Base-by-base conservation (phyloP, 2,329 filamentous ascomycete genomes). In the Cryphonectria naterciae region DNA sequence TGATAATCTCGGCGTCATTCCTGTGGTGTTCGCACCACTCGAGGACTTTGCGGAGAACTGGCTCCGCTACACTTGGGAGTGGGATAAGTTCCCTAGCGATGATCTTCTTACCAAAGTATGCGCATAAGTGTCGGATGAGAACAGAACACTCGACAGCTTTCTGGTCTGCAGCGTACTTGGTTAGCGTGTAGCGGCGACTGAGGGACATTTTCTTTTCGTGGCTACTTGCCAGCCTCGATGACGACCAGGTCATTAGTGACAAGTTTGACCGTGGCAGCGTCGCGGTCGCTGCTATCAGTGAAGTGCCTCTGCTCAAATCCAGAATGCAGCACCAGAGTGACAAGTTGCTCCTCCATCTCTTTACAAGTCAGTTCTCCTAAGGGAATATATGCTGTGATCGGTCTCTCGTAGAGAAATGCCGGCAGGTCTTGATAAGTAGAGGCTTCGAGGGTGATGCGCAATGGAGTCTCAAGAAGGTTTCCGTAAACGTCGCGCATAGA, bases 21-120 rank as follows among this genome's bases (percentile, higher is more conserved):
- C 97, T 97, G 77, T 99, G 96, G 81, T 98, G 94, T 75, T 93
- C 90, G 85, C 96, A 98, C 96, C 96, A 99, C 83, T 98, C 96
- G 77, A 99, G 91, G 43, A 99, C 95, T 85, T 99, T 99, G 81
- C 92, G 91, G 49, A 99, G 88, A 54, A 99, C 96, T 2, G 93
- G 89, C 52, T 28, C 52, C n/a, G 52, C 8, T 15, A 54, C 52
- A 7, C 52, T 28, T 28, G n/a, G 52, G 52, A 54, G 52, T 11
- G 52, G 52, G 4, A 54, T 54, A 28, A 28, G n/a, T 54, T 54
- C n/a, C 52, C 52, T 54, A 54, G n/a, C 52, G n/a, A 54, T n/a
- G 52, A 54, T 54, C 52, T 28, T 54, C 11, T 28, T n/a, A 28
- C 52, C 52, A 54, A 54, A 54, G 52, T 54, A 54, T 54, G 52